These are phyloP conservation scores for Centella asiatica DNA, from an alignment of 129 eudicot genomes.

Conservation along the genomic window DNA sequence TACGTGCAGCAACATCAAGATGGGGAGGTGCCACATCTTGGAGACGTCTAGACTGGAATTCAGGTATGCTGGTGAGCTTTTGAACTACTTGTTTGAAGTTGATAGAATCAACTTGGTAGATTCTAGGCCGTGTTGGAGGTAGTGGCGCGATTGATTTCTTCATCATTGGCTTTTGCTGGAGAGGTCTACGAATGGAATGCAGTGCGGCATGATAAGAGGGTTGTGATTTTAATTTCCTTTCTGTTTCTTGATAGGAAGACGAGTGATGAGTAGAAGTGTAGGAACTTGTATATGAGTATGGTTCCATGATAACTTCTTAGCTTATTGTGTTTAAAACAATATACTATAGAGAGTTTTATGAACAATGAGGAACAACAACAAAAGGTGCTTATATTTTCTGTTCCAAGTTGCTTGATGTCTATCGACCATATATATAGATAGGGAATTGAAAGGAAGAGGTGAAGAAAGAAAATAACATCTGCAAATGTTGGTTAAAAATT, in stretches of 20 bases:
- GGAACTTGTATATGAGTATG: conserved; percentile 16
- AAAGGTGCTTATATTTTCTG: background rate
- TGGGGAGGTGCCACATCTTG: conserved; percentile 51
- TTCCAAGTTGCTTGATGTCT: background rate
- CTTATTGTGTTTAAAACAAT: background rate
- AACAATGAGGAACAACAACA: no score
- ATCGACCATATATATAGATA: background rate
- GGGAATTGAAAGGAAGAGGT: conserved; percentile 5
- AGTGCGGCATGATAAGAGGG: conserved; percentile 23
- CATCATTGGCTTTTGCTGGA: conserved; percentile 20
- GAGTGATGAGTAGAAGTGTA: conserved; percentile 18
- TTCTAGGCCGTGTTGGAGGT: conserved; percentile 46
- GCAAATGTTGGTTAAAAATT: background rate
- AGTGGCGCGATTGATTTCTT: conserved; percentile 62
- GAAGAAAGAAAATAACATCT: background rate
- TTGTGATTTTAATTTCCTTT: background rate
- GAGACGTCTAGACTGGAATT: conserved; percentile 29
- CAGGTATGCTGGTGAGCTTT: conserved; percentile 44
- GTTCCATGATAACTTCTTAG: conserved; percentile 3
- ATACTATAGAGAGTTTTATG: no score
- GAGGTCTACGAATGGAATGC: conserved; percentile 34
- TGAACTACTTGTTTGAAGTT: conserved; percentile 67
- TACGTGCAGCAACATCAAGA: conserved; percentile 26
- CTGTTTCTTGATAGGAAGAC: conserved; percentile 7
- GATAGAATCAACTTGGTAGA: conserved; percentile 48